Evolutionary conservation across 73 alveolate species (phyloP), one percentile per base, ranked within the genome.

Genomic region (Durusdinium trenchii): DNA sequence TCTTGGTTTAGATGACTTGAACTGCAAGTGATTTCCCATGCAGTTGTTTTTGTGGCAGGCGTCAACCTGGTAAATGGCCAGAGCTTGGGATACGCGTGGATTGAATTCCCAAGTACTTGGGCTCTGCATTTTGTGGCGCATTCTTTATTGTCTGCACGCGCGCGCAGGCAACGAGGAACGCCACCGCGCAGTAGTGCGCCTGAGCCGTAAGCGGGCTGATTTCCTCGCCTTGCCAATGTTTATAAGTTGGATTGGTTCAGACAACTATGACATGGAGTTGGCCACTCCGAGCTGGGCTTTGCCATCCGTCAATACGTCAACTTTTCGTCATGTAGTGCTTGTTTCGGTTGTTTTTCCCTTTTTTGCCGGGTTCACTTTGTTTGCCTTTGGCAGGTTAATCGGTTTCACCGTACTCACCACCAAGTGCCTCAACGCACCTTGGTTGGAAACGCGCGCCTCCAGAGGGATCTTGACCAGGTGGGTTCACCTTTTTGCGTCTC

Each of bases 21-120:
- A 69, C 50, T 69, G 82, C 82, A 69, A n/a, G 82, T 69, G 82
- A 69, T 69, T 69, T 69, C 82, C 50, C 50, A 69, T 14, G 82
- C 82, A 64, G 5, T n/a, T 69, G 32, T n/a, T n/a, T n/a, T 69
- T 69, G 82, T 69, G 50, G 47, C 82, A 69, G 86, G 86, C 86
- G 86, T 76, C 86, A 76, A 76, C 61, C 86, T 76, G 86, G 86
- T 45, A 20, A 76, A 40, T 76, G 86, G 86, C 86, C 86, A 76
- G 86, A 76, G 86, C 86, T 76, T 76, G 45, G 86, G 86, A 76
- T 76, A 76, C 61, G 86, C 86, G 57, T 76, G 61, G 86, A 36
- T 71, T 71, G 84, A 71, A 71, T 71, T 71, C 38, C 51, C 76
- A 62, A 62, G 76, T 62, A 62, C 76, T 40, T 62, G 76, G 76